Conservation (phyloP, 192 early-diverging fungal genomes). For the Podila epicladia region DNA sequence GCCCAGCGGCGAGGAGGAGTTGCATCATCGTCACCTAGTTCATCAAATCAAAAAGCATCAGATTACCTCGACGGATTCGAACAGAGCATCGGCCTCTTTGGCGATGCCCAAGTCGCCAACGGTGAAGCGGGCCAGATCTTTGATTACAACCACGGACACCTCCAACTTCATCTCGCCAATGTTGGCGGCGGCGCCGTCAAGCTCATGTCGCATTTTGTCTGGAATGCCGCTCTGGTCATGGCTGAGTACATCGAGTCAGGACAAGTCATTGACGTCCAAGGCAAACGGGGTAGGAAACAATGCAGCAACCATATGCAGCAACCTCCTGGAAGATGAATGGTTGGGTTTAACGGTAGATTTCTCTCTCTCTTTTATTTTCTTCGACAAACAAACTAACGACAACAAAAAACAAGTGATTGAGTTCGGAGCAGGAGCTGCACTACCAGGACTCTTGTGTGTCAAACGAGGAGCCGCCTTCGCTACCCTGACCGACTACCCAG, state of each 20-base stretch:
- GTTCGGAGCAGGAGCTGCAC: slow-evolving; percentile 42
- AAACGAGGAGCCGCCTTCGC: slow-evolving; percentile 29
- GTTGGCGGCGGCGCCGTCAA: slow-evolving; percentile 34
- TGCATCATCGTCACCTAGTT: neutral
- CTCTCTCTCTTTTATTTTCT: neutral
- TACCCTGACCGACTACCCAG: slow-evolving; percentile 37
- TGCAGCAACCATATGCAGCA: neutral
- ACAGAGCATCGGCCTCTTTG: slow-evolving; percentile 45
- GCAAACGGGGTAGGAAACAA: slow-evolving; percentile 31
- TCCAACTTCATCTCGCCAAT: slow-evolving; percentile 38
- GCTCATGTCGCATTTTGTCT: slow-evolving; percentile 47
- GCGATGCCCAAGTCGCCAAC: slow-evolving; percentile 42
- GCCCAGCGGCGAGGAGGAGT: slow-evolving; percentile 4
- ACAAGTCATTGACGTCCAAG: slow-evolving; percentile 16
- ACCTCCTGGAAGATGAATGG: neutral
- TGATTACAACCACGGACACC: slow-evolving; percentile 12
- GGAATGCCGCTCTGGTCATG: slow-evolving; percentile 47
- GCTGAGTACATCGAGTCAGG: slow-evolving; percentile 40
- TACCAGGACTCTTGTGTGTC: slow-evolving; percentile 36
- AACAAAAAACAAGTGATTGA: slow-evolving; percentile 27
- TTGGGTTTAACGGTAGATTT: neutral
- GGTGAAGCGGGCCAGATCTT: slow-evolving; percentile 46
- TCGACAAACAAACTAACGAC: too few relatives aligned
- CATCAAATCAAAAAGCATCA: neutral
- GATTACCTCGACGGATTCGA: slow-evolving; percentile 43